Percentiles rank a stretch among this genome's conserved stretches.
Conservation (phyloP, 208 protist species). For the Polymyxa betae region DNA sequence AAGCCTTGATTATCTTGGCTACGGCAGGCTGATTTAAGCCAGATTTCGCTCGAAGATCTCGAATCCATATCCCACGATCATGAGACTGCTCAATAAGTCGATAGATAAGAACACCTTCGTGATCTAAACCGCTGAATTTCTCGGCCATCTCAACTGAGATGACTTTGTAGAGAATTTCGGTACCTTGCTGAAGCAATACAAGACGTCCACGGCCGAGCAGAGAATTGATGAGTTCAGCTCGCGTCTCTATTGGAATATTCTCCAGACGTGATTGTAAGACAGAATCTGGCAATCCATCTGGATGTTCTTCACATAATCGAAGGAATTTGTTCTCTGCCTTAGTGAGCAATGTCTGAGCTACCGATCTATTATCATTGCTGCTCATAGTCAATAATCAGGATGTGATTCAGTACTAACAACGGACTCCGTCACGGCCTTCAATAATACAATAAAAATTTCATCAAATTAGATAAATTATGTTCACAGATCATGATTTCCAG, state of each 20-base stretch:
- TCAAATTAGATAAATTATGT: too few relatives aligned
- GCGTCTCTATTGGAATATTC: background rate
- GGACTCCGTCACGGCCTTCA: too few relatives aligned
- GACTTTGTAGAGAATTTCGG: background rate
- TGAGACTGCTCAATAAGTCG: background rate
- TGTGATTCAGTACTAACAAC: too few relatives aligned
- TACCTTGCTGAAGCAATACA: background rate
- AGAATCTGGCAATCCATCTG: background rate
- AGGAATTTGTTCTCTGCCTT: slow-evolving; percentile 19
- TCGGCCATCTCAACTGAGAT: background rate
- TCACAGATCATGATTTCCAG: too few relatives aligned
- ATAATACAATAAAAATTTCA: too few relatives aligned
- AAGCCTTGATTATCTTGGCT: background rate
- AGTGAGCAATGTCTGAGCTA: too few relatives aligned
- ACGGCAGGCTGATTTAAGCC: background rate
- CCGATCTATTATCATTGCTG: too few relatives aligned
- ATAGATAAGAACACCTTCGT: background rate
- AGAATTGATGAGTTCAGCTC: background rate
- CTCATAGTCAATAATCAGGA: too few relatives aligned
- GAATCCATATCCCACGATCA: background rate
- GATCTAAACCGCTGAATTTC: background rate
- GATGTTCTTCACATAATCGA: background rate
- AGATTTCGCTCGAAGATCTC: background rate
- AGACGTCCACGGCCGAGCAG: background rate
- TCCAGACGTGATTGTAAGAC: background rate